Percentiles rank a stretch among this genome's conserved stretches.
Conservation (phyloP, 2,329 filamentous ascomycete species). For the Dactylellina parvicollis region DNA sequence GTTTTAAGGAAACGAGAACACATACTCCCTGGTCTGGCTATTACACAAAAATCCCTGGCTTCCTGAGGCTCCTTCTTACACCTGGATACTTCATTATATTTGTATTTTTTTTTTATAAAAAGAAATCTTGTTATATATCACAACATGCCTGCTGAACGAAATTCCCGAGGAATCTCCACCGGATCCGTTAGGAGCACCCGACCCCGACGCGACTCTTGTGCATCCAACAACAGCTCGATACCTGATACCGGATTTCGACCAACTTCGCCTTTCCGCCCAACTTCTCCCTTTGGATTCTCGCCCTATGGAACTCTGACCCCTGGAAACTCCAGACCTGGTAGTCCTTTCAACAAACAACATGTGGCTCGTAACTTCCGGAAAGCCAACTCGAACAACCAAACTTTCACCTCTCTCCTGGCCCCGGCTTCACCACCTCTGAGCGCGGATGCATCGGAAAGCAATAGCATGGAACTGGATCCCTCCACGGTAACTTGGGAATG, state of each 20-base stretch:
- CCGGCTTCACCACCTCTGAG: constrained; percentile 42
- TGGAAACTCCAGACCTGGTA: constrained; percentile 45
- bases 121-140: constrained; percentile 4
- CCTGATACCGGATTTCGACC: constrained; percentile 48
- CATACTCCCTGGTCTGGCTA: constrained; percentile 11
- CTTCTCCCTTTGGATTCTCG: constrained; percentile 48
- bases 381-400: constrained; percentile 36
- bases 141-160: constrained; percentile 51
- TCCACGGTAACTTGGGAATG: constrained; percentile 58
- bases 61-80: constrained; percentile 19
- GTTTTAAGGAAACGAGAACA: constrained; percentile 7
- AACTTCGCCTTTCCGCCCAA: constrained; percentile 46
- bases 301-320: constrained; percentile 50
- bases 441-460: constrained; percentile 48
- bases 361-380: constrained; percentile 39
- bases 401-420: constrained; percentile 42
- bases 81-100: constrained; percentile 18
- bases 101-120: constrained; percentile 12
- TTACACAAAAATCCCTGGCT: constrained; percentile 15
- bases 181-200: constrained; percentile 40
- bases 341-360: constrained; percentile 49
- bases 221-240: constrained; percentile 46
- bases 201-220: constrained; percentile 45
- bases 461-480: constrained; percentile 52
- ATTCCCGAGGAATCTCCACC: constrained; percentile 39